These are phyloP conservation scores for Rosa persica DNA, from an alignment of 306 rosid species.

Conservation along the genomic window DNA sequence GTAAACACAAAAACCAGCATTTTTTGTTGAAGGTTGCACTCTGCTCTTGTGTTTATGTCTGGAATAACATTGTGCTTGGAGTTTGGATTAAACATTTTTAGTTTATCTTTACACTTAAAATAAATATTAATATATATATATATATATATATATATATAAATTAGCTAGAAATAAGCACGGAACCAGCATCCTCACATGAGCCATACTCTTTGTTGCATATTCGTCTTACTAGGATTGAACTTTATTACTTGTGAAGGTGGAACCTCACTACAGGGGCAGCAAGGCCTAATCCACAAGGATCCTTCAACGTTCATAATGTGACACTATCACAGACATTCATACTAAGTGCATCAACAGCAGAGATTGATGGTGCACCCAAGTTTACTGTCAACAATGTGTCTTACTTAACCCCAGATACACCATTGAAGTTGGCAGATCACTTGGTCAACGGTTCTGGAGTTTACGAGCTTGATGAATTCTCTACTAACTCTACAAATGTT, in stretches of 20 bases:
- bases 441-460: constrained; percentile 43
- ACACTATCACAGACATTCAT: constrained; percentile 56
- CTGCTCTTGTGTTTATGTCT: not conserved
- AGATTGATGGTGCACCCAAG: constrained; percentile 28
- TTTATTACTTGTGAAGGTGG: constrained; percentile 46
- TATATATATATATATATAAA: no score
- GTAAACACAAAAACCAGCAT: constrained; percentile 23
- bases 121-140: no score
- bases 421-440: constrained; percentile 65
- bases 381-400: constrained; percentile 65
- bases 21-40: not conserved
- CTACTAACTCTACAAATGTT: constrained; percentile 21
- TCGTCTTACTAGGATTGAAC: not conserved
- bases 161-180: no score
- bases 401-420: constrained; percentile 55
- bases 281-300: constrained; percentile 77
- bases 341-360: constrained; percentile 39
- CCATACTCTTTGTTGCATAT: not conserved
- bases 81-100: not conserved
- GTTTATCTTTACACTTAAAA: not conserved
- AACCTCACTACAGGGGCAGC: constrained; percentile 78
- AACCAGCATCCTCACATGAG: no score
- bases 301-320: constrained; percentile 57
- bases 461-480: constrained; percentile 47
- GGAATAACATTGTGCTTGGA: not conserved